Evolutionary conservation across 108 stramenopile species (phyloP).

Genomic region (Parmales sp.): DNA sequence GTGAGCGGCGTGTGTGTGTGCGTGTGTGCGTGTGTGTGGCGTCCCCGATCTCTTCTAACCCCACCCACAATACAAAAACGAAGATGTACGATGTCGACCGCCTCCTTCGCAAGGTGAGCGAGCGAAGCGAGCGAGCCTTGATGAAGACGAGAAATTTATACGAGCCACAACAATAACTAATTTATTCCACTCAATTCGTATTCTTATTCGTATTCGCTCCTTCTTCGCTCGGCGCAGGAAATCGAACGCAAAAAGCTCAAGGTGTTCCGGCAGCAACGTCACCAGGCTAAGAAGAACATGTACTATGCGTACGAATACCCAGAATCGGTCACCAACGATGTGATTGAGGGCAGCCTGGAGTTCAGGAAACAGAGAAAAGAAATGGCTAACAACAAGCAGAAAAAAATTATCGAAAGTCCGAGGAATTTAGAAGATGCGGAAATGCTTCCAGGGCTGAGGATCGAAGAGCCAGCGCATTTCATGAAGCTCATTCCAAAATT

Average conservation of each 20-base stretch:
- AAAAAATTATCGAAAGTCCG: not conserved
- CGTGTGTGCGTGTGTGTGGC: too few relatives aligned
- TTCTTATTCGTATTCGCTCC: too few relatives aligned
- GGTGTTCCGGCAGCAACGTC: constrained; percentile 17
- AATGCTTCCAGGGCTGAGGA: not conserved
- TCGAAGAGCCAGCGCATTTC: not conserved
- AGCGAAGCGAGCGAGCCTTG: too few relatives aligned
- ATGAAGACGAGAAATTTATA: too few relatives aligned
- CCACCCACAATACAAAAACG: constrained; percentile 3
- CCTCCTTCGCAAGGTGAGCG: constrained; percentile 5
- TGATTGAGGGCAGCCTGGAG: not conserved
- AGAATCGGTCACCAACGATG: not conserved
- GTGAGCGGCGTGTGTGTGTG: too few relatives aligned
- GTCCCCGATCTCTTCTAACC: too few relatives aligned
- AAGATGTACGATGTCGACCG: constrained; percentile 12
- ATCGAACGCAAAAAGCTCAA: constrained; percentile 14
- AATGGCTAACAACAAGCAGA: constrained; percentile 2
- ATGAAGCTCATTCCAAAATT: not conserved
- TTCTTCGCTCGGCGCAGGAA: too few relatives aligned
- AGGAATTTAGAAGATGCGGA: not conserved
- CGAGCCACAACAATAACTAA: too few relatives aligned
- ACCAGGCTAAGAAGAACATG: constrained; percentile 6
- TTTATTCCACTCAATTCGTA: too few relatives aligned
- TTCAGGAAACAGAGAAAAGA: not conserved
- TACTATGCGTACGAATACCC: not conserved